Evolutionary conservation across 2,329 filamentous ascomycete species (phyloP).

Genomic region (Eutypella sp.): DNA sequence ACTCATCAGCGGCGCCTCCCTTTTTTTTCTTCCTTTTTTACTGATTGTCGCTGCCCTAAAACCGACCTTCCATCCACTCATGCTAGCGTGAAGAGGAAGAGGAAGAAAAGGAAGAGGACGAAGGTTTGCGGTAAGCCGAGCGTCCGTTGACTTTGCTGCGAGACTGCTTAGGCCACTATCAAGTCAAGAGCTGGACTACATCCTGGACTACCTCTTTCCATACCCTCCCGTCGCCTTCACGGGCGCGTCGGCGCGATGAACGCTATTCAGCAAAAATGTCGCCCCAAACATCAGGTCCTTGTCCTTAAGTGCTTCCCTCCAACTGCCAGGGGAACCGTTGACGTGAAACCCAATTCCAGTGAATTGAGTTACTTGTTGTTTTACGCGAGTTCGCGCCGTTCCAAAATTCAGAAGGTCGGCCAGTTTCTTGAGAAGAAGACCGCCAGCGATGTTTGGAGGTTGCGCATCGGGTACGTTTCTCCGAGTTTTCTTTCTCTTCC

Average conservation of each 20-base stretch:
- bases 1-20: too few species aligned
- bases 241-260: conserved; percentile 45
- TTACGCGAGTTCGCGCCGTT: conserved; percentile 89
- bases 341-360: conserved; percentile 93
- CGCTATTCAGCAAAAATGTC: conserved; percentile 62
- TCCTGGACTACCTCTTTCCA: conserved; percentile 1
- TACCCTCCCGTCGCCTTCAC: conserved; percentile 7
- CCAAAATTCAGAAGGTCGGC: conserved; percentile 94
- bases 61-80: too few species aligned
- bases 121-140: too few species aligned
- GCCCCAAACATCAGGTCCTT: conserved; percentile 94
- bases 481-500: conserved; percentile 1
- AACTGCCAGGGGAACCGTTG: conserved; percentile 83
- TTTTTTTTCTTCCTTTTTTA: too few species aligned
- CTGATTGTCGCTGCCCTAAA: too few species aligned
- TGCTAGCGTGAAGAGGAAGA: too few species aligned
- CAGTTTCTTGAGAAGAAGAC: conserved; percentile 93
- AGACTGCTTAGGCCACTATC: too few species aligned
- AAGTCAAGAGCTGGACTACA: too few species aligned
- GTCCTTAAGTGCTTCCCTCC: conserved; percentile 95
- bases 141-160: too few species aligned
- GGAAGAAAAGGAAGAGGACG: too few species aligned
- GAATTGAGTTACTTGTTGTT: conserved; percentile 96
- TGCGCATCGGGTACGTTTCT: conserved; percentile 70
- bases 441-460: conserved; percentile 83